Percentiles rank a stretch among this genome's conserved stretches.
Evolutionary conservation across 345 rosid species (phyloP).

Genomic region (Ceriops zippeliana): DNA sequence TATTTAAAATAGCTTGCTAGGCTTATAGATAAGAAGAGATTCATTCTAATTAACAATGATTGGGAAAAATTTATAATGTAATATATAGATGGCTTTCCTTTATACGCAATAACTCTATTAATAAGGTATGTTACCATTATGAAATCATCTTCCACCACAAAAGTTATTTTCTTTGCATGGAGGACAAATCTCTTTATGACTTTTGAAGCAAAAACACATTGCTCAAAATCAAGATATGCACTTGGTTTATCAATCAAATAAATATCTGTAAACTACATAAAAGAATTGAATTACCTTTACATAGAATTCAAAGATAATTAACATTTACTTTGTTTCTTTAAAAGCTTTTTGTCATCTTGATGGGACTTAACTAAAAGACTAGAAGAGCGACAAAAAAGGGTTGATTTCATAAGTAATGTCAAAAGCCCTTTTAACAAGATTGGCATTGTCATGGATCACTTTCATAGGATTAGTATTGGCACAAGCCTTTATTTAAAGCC

Average conservation of each 20-base stretch:
- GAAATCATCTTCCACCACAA: conserved; percentile 97
- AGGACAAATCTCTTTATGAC: conserved; percentile 97
- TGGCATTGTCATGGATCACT: too few relatives aligned
- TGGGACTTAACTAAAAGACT: too few relatives aligned
- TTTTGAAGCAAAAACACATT: conserved; percentile 95
- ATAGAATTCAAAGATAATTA: not conserved
- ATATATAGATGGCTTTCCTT: conserved; percentile 83
- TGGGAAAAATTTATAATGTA: conserved; percentile 88
- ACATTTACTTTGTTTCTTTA: too few relatives aligned
- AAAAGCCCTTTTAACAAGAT: too few relatives aligned
- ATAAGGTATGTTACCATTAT: conserved; percentile 96
- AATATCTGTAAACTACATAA: conserved; percentile 79
- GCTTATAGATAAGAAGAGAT: conserved; percentile 92
- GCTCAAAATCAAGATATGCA: conserved; percentile 99
- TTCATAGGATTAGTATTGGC: too few relatives aligned
- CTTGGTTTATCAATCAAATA: conserved; percentile 98
- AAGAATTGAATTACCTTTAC: not conserved
- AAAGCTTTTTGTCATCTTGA: too few relatives aligned
- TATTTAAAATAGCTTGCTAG: conserved; percentile 1
- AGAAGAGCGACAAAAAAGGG: too few relatives aligned
- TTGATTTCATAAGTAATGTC: too few relatives aligned
- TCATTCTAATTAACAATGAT: conserved; percentile 93
- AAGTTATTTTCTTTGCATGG: conserved; percentile 97
- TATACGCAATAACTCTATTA: conserved; percentile 87
- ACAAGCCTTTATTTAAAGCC: too few relatives aligned